Percentiles rank a stretch among this genome's conserved stretches.
These are phyloP conservation scores for Metarhizium sp. DNA, from an alignment of 2,329 filamentous ascomycete species.

Conservation along the genomic window DNA sequence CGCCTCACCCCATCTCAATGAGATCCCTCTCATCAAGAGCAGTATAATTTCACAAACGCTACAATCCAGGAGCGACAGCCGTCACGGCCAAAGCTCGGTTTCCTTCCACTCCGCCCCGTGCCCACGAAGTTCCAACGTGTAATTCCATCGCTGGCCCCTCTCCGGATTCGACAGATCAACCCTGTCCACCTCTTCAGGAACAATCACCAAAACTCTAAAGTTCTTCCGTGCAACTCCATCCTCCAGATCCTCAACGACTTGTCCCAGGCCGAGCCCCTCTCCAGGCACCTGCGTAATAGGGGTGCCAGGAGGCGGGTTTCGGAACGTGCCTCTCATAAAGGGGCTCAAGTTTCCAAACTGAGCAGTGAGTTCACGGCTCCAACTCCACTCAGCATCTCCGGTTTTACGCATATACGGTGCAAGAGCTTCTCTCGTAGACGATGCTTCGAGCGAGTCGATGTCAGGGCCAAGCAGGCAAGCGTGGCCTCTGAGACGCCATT, in stretches of 20 bases:
- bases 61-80: not conserved
- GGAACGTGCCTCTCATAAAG: conserved; percentile 67
- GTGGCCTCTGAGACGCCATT: conserved; percentile 76
- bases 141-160: conserved; percentile 55
- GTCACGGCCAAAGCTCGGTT: conserved; percentile 60
- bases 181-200: conserved; percentile 67
- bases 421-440: conserved; percentile 51
- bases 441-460: conserved; percentile 35
- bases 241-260: conserved; percentile 60
- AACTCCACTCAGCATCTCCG: conserved; percentile 46
- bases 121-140: conserved; percentile 44
- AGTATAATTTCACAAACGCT: not conserved
- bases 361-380: conserved; percentile 68
- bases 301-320: conserved; percentile 59
- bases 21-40: too few relatives aligned
- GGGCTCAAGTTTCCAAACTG: conserved; percentile 88
- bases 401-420: conserved; percentile 49
- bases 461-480: conserved; percentile 69
- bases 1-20: too few relatives aligned
- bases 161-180: conserved; percentile 61
- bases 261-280: conserved; percentile 37
- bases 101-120: conserved; percentile 51
- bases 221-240: conserved; percentile 63
- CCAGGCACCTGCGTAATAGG: conserved; percentile 42
- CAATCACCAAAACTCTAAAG: conserved; percentile 76